Evolutionary conservation across 2,329 filamentous ascomycete genomes (phyloP), one percentile per base, ranked within the genome.

Genomic region (Tolypocladium nubicola): DNA sequence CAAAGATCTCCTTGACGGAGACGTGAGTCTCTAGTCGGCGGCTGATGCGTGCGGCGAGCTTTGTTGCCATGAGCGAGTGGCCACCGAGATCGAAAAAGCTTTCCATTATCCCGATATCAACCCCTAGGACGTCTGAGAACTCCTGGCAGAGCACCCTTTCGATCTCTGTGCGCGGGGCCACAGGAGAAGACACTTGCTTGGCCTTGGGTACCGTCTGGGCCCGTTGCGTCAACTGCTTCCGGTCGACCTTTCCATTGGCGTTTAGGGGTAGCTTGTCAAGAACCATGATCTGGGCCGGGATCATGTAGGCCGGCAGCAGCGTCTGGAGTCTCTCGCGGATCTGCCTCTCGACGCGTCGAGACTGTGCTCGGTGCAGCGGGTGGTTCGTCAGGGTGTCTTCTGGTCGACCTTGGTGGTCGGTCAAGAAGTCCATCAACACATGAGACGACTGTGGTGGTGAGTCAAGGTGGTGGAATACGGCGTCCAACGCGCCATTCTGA

Each of bases 201-300:
- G 30, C 30, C 30, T 33, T 33, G 30, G 30, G 30, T 33, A 33
- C 30, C 30, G 30, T 33, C 6, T 33, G 30, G 30, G 30, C 30
- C 30, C 30, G 30, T 33, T 33, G 30, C 30, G 30, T 23, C 33
- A 60, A 55, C 35, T 57, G 55, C 10, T 33, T 45, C 0, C 65
- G 57, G 35, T 68, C 65, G 0, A 66, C 57, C 47, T 68, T 67
- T 23, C 65, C 64, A 14, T 63, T 68, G 1, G 57, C 49, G 23
- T 66, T 66, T 35, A 67, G 49, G 13, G 67, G 67, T 55, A 69
- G 62, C 4, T 63, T 50, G 1, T 66, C 63, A 19, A 69, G 19
- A 0, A 66, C 56, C 0, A 56, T 49, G 7, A 69, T 63, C 6
- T 21, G 56, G 0, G 58, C 49, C 0, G 66, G 67, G 16, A 69